Conservation (phyloP, 192 early-diverging fungal species). For the Coemansia sp. region DNA sequence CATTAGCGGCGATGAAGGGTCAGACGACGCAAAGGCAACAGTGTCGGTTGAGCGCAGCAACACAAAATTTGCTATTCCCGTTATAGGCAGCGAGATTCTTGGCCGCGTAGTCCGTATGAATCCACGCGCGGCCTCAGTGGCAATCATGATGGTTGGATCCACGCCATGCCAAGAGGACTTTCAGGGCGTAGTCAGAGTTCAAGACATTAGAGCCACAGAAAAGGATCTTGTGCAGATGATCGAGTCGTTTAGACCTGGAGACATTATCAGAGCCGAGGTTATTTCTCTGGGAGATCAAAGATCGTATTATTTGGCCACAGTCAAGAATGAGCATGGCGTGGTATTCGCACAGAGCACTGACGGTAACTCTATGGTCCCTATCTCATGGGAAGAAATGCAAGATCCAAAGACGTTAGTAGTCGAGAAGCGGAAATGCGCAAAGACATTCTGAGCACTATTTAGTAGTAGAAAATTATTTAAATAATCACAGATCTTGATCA, state of each 20-base stretch:
- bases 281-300: conserved; percentile 94
- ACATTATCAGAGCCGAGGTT: conserved; percentile 84
- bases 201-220: conserved; percentile 94
- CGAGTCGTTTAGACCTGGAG: conserved; percentile 89
- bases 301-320: conserved; percentile 90
- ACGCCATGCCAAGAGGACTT: conserved; percentile 85
- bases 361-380: conserved; percentile 86
- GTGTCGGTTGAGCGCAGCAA: conserved; percentile 67
- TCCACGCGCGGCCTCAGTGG: conserved; percentile 81
- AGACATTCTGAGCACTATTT: conserved; percentile 59
- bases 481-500: conserved; percentile 4
- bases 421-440: conserved; percentile 95
- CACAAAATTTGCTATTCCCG: conserved; percentile 74
- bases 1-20: conserved; percentile 1
- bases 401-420: conserved; percentile 86
- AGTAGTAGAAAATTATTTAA: too few relatives aligned
- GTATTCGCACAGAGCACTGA: conserved; percentile 89
- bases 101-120: conserved; percentile 92
- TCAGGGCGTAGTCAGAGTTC: conserved; percentile 86
- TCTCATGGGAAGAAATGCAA: conserved; percentile 99
- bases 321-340: conserved; percentile 92
- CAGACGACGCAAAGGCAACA: conserved; percentile 32
- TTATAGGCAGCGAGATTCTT: conserved; percentile 75
- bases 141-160: conserved; percentile 89
- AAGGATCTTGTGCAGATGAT: conserved; percentile 94